Base-by-base conservation (phyloP, 1,139 yeast genomes). In the Saccharomyces pastorianus region DNA sequence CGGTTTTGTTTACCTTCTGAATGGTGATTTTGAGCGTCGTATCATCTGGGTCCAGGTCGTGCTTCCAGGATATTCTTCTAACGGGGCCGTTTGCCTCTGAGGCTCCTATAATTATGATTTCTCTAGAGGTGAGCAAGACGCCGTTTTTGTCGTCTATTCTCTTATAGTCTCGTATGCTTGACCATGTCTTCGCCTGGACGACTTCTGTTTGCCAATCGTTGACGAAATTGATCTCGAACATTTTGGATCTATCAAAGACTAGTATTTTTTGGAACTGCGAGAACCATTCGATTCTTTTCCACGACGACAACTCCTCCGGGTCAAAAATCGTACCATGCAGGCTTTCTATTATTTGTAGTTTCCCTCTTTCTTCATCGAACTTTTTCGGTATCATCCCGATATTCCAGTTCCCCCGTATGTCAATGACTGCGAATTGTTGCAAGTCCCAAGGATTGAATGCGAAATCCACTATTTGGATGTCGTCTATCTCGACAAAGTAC, bases 1-100 rank as follows among this genome's bases (percentile, higher is more conserved):
- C 51, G 20, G 52, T 53, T 20, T 51, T 47, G 7, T 47, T 29
- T 1, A 60, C 27, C 27, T 48, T 51, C 52, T 62, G 64, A 26
- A 77, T 70, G 1, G 71, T 58, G 48, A 86, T 58, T 55, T 70
- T 73, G 56, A 83, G 61, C 0, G 90, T 77, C 1, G 81, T 79
- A 60, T 88, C 96, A 0, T 65, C 56, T 9, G 78, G 76, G 48
- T 77, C 76, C 48, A 85, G 69, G 56, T 73, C 78, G 66, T 88
- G 96, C 56, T 83, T 84, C 89, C 91, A 85, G 0, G 90, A 79
- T 7, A 81, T 57, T 55, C 85, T 73, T 44, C 69, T 69, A 42
- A 74, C 65, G 0, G 64, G 64, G 0, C 61, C 57, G 2, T 65
- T 52, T 1, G 55, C 52, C 9, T 47, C 27, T 14, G 41, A 28